Evolutionary conservation across 768 basidiomycete genomes (phyloP).

Genomic region (Hemileccinum rubropunctum): DNA sequence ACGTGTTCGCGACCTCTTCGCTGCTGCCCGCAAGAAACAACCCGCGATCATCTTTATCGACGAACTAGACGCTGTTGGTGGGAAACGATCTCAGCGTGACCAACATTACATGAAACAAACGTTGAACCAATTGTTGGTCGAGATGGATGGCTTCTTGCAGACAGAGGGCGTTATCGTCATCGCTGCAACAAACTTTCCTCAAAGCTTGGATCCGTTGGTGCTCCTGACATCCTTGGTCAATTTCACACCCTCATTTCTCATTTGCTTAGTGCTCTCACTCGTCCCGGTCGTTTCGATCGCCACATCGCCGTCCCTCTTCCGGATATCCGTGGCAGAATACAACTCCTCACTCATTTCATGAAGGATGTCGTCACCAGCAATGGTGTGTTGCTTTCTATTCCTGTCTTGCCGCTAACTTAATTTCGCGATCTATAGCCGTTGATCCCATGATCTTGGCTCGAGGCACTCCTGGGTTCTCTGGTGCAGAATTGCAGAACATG

Average conservation of each 20-base stretch:
- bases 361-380: constrained; percentile 63
- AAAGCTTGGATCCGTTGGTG: constrained; percentile 84
- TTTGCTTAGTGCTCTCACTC: constrained; percentile 74
- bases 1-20: constrained; percentile 92
- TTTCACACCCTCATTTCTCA: constrained; percentile 10
- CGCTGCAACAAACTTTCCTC: constrained; percentile 97
- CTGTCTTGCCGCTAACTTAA: background rate
- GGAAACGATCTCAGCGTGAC: constrained; percentile 79
- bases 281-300: constrained; percentile 96
- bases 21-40: constrained; percentile 89
- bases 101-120: constrained; percentile 93
- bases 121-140: constrained; percentile 92
- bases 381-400: constrained; percentile 37
- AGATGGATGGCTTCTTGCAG: constrained; percentile 96
- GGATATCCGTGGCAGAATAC: constrained; percentile 92
- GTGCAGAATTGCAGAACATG: constrained; percentile 95
- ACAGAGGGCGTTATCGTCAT: constrained; percentile 94
- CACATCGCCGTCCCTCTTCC: constrained; percentile 90
- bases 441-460: constrained; percentile 88
- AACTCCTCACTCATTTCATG: constrained; percentile 93
- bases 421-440: constrained; percentile 47
- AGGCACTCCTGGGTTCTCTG: constrained; percentile 94
- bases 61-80: constrained; percentile 91
- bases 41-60: constrained; percentile 99
- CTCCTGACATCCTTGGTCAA: background rate